Percentiles rank a stretch among this genome's conserved stretches.
Conservation (phyloP, 768 basidiomycete genomes). For the Lactarius evosmus region DNA sequence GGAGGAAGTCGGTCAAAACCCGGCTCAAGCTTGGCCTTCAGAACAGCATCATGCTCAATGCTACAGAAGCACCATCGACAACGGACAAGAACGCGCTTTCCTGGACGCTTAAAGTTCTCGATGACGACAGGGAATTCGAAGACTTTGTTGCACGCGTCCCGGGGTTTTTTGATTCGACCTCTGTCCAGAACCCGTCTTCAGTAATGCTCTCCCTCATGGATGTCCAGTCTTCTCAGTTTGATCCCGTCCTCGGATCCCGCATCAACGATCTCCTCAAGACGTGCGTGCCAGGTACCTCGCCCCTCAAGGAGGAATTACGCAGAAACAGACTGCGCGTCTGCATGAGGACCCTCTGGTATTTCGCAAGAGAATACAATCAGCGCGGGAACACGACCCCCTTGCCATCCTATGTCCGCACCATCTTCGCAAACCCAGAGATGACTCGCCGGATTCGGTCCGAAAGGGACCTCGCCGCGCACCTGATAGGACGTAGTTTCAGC, state of each 20-base stretch:
- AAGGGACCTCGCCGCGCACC: background rate
- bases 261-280: conserved; percentile 9
- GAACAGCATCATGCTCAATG: conserved; percentile 1
- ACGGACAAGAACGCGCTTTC: conserved; percentile 2
- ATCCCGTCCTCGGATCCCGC: conserved; percentile 12
- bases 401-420: background rate
- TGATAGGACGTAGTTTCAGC: background rate
- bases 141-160: conserved; percentile 9
- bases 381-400: background rate
- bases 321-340: conserved; percentile 7
- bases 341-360: conserved; percentile 13
- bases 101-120: conserved; percentile 14
- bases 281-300: background rate
- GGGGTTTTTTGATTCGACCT: conserved; percentile 4
- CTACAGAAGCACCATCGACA: background rate
- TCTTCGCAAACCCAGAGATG: background rate
- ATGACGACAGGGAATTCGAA: conserved; percentile 5
- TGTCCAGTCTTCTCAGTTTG: background rate
- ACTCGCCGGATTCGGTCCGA: background rate
- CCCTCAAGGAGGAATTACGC: background rate
- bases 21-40: conserved; percentile 8
- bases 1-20: background rate
- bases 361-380: conserved; percentile 4
- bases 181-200: background rate
- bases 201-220: conserved; percentile 2